Base-by-base conservation (phyloP, 1,284 basidiomycete species). In the Caloboletus firmus region DNA sequence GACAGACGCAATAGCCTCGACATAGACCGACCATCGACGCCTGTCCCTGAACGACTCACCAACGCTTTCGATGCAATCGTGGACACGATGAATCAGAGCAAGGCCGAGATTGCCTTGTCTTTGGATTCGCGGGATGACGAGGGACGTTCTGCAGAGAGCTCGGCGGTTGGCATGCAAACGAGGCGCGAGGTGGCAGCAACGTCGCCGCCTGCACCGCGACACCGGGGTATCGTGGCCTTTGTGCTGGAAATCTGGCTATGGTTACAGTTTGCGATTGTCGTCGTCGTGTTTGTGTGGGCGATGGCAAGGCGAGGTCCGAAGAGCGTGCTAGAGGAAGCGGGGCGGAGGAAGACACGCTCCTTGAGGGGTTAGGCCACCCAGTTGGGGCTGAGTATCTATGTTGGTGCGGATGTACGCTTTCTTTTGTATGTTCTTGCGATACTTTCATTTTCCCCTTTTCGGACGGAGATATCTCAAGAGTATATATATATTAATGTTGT, bases 221-320 rank as follows among this genome's bases (percentile, higher is more conserved):
- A 70, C 49, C 68, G 68, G 31, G 75, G 78, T 20, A 63, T 81
- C 41, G 76, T 76, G 13, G 74, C 72, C 28, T 70, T 86, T 49
- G 67, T 90, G 56, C 62, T 91, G 41, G 85, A 89, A 70, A 65
- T 87, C 22, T 91, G 89, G 89, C 68, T 91, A 54, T 89, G 89
- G 88, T 66, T 90, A 49, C 89, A 91, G 69, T 91, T 91, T 64
- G 73, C 67, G 9, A 76, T 90, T 55, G 82, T 91, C 57, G 78
- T 91, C 24, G 55, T 85, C 40, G 83, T 91, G 44, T 91, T 91
- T 67, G 66, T 91, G 54, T 91, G 82, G 78, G 80, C 85, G 36
- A 87, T 91, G 85, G 87, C 87, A 54, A 82, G 76, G 68, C 77
- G 81, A 28, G 89, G 89, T 8, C 89, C 89, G 2, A 85, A 83